phyloP scores from a whole-genome alignment of 306 rosid genomes.

The Malus sylvestris region DNA sequence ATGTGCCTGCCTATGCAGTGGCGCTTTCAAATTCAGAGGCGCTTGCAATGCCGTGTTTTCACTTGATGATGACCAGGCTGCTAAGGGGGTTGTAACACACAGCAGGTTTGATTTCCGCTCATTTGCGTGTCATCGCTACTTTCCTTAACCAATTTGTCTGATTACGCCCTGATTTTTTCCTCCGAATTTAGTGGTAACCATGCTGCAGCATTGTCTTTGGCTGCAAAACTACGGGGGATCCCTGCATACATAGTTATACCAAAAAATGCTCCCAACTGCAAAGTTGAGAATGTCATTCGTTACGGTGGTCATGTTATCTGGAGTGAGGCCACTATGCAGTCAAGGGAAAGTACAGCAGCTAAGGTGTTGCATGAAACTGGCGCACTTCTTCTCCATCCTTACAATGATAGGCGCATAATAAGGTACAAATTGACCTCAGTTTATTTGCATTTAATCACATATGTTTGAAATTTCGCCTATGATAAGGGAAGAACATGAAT shows the following conservation, averaged over 20 bases:
- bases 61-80: slow-evolving; percentile 59
- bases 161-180: slow-evolving; percentile 25
- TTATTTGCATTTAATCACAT: not conserved
- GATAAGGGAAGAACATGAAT: not conserved
- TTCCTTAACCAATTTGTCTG: not conserved
- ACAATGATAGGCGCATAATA: slow-evolving; percentile 68
- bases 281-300: slow-evolving; percentile 74
- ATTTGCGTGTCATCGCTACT: not conserved
- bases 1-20: slow-evolving; percentile 38
- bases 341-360: slow-evolving; percentile 58
- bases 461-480: not conserved
- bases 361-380: slow-evolving; percentile 73
- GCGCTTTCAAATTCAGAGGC: slow-evolving; percentile 91
- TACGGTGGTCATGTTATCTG: slow-evolving; percentile 77
- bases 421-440: slow-evolving; percentile 35
- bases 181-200: slow-evolving; percentile 77
- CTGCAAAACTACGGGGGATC: slow-evolving; percentile 80
- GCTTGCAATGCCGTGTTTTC: slow-evolving; percentile 90
- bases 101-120: slow-evolving; percentile 59
- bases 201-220: slow-evolving; percentile 93
- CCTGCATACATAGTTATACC: slow-evolving; percentile 84
- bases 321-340: slow-evolving; percentile 58
- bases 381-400: slow-evolving; percentile 72
- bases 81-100: slow-evolving; percentile 86
- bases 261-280: slow-evolving; percentile 71